Percentiles rank a stretch among this genome's conserved stretches.
Evolutionary conservation across 2,329 filamentous ascomycete genomes (phyloP).

Genomic region (Exophiala spinifera): DNA sequence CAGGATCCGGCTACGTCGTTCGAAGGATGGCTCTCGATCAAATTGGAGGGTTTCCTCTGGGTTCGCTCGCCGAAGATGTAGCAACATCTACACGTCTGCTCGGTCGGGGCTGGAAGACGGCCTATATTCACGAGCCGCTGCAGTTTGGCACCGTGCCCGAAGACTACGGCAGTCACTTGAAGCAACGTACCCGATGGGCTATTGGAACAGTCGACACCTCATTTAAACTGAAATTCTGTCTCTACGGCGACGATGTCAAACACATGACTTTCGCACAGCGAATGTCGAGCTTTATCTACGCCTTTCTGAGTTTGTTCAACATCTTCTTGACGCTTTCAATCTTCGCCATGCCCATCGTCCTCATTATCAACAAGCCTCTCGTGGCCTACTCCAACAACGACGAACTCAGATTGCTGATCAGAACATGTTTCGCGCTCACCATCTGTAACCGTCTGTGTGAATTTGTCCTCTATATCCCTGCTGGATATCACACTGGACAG

Average conservation of each 20-base stretch:
- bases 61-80: conserved; percentile 35
- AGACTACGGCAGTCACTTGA: conserved; percentile 38
- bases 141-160: conserved; percentile 36
- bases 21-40: conserved; percentile 31
- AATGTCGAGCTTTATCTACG: conserved; percentile 58
- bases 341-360: conserved; percentile 58
- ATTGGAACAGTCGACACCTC: conserved; percentile 56
- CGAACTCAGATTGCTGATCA: conserved; percentile 59
- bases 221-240: conserved; percentile 59
- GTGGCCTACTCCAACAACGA: conserved; percentile 54
- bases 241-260: conserved; percentile 53
- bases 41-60: conserved; percentile 34
- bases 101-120: conserved; percentile 33
- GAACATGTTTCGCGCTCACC: conserved; percentile 52
- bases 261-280: conserved; percentile 57
- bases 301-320: conserved; percentile 55
- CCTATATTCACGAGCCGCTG: conserved; percentile 31
- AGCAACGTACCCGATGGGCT: conserved; percentile 40
- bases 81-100: conserved; percentile 31
- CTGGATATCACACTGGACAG: conserved; percentile 59
- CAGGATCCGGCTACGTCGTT: conserved; percentile 33
- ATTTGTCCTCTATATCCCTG: conserved; percentile 57
- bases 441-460: conserved; percentile 56
- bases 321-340: conserved; percentile 54
- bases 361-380: conserved; percentile 55